Evolutionary conservation across 2,329 filamentous ascomycete species (phyloP), one percentile per base, ranked within the genome.

Genomic region (Dissoconium aciculare): DNA sequence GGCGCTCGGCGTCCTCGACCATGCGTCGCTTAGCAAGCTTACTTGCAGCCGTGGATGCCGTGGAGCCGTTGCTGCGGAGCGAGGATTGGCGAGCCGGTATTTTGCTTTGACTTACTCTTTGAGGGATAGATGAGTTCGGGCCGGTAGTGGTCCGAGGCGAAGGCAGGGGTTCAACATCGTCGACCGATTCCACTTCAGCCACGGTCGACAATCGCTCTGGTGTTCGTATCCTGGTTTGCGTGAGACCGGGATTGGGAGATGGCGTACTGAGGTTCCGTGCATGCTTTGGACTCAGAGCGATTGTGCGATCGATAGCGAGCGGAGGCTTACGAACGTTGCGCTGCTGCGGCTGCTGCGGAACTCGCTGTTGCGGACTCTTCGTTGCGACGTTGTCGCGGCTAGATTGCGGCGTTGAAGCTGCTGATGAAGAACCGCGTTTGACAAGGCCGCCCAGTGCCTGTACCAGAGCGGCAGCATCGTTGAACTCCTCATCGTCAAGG

Each of bases 401-500:
- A 12, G 29, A 15, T 24, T 13, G 25, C 30, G 32, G 14, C 25
- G 21, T 16, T 19, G 29, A 30, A 4, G 31, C 26, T 15, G 19
- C 32, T 12, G 35, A 15, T 11, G 30, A 15, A 15, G 25, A 23
- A 5, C 78, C 78, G 29, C 83, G 70, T 57, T 79, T 85, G 68
- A 85, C 82, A 75, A 94, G 89, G 48, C 77, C 81, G 5, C 82
- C 83, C 1, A 95, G 56, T 0, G 89, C 75, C 1, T 79, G 78
- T 5, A 95, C 85, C 9, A 94, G 66, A 47, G 87, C 79, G 35
- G 83, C 84, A 0, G 85, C 83, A 53, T 95, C 89, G 41, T 79
- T 73, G 51, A 94, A 98, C 63, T 89, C 91, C 43, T 91, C 83
- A 48, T 95, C 85, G 36, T 91, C 82, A 73, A 95, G 87, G 12